Evolutionary conservation across 345 rosid species (phyloP), one percentile per base, ranked within the genome.

Genomic region (Gossypium australe): DNA sequence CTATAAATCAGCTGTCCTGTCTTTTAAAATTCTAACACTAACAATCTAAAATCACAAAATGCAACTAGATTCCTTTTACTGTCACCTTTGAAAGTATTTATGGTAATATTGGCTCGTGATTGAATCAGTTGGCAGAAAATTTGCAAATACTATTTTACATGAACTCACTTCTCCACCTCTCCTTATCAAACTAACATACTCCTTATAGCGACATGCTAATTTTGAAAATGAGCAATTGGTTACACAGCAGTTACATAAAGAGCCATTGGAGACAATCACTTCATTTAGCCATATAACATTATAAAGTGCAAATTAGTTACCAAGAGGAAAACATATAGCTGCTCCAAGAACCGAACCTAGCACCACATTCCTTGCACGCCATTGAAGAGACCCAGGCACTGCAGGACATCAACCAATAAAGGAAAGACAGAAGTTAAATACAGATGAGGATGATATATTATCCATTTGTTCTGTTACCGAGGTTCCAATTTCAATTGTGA

Each of bases 351-450:
- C 84, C 11, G 94, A 92, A 60, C 96, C 97, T 1, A 94, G 86
- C 78, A 90, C 63, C 76, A 94, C 92, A 77, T 94, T 94, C 82
- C 97, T 87, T 29, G 82, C 83, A 77, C 97, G 93, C 98, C 98
- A 92, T 55, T 76, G 72, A 18, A 89, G 85, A 67, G 98, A 87
- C 66, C 97, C 98, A 38, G 97, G 97, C 92, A 94, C 97, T 94
- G 61, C 59, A 80, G 12, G 12, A 67, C 60, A 71, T 67, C 55
- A 18, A 14, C 59, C 20, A 67, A 58, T 25, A 55, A 48, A 10
- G 34, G 18, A 52, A 64, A 51, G 77, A 12, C n/a, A 51, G 22
- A 48, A 44, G 57, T 3, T 58, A 73, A 44, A 47, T 17, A 22
- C 24, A 60, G 25, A 45, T 1, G 24, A 57, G 48, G 7, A 22